These are phyloP conservation scores for Salvia splendens DNA, from an alignment of 257 asterid genomes.

Conservation along the genomic window DNA sequence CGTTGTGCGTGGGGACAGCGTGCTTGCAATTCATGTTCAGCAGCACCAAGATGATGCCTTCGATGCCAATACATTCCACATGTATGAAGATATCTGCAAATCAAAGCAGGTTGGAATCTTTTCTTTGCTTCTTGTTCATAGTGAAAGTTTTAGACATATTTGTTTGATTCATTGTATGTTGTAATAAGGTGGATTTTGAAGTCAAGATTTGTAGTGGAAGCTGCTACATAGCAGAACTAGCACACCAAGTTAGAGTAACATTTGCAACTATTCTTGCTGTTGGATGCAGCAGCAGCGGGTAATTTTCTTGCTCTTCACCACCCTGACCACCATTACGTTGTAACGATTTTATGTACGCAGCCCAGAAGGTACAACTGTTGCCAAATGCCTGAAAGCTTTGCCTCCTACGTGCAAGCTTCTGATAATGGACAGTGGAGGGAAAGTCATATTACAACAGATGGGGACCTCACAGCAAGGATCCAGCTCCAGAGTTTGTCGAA, in stretches of 20 bases:
- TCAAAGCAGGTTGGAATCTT: constrained; percentile 41
- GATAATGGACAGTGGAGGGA: constrained; percentile 63
- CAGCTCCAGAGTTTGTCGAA: constrained; percentile 35
- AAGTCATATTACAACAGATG: constrained; percentile 49
- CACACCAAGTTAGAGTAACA: constrained; percentile 63
- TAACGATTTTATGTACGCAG: constrained; percentile 41
- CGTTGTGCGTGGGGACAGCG: constrained; percentile 50
- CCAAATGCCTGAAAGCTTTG: constrained; percentile 53
- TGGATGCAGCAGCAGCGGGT: constrained; percentile 47
- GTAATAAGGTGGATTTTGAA: constrained; percentile 69
- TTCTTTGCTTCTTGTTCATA: background rate
- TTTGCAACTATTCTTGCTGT: constrained; percentile 57
- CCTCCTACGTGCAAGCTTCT: constrained; percentile 85
- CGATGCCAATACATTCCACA: constrained; percentile 66
- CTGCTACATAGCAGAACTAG: constrained; percentile 57
- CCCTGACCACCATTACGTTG: background rate
- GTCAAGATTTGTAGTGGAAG: constrained; percentile 63
- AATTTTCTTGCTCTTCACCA: constrained; percentile 21
- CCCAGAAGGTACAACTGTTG: constrained; percentile 40
- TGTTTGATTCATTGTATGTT: constrained; percentile 6
- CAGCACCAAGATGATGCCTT: constrained; percentile 48
- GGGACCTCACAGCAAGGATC: constrained; percentile 82
- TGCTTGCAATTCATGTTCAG: constrained; percentile 72
- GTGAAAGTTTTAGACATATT: background rate
- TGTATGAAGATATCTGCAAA: constrained; percentile 52